Conservation (phyloP, 768 basidiomycete genomes). For the Botryobasidium botryosum region DNA sequence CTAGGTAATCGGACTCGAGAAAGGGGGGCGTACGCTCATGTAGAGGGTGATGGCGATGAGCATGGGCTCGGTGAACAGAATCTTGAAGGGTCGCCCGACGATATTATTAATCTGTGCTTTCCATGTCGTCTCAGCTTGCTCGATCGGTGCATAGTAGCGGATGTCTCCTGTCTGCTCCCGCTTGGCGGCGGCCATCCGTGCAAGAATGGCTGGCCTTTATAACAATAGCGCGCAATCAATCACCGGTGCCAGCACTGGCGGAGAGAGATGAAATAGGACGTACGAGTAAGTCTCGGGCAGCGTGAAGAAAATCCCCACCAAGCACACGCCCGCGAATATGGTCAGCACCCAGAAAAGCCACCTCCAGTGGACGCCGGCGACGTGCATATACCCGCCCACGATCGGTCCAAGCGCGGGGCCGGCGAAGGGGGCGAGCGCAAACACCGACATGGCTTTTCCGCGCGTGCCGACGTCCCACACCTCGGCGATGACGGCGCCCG, state of each 20-base stretch:
- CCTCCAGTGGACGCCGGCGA: too few relatives aligned
- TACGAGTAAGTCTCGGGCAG: conserved; percentile 15
- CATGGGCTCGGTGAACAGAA: conserved; percentile 17
- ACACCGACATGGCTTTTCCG: conserved; percentile 14
- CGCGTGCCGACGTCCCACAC: conserved; percentile 15
- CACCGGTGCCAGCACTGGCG: too few relatives aligned
- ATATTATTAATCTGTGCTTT: conserved; percentile 12
- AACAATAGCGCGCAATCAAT: too few relatives aligned
- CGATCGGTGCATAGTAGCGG: neutral
- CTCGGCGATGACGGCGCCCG: conserved; percentile 15
- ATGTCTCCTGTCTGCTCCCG: conserved; percentile 17
- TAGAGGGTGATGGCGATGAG: conserved; percentile 14
- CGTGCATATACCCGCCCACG: too few relatives aligned
- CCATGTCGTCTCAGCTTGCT: too few relatives aligned
- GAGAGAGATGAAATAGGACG: neutral
- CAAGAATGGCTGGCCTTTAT: conserved; percentile 10
- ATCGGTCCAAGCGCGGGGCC: conserved; percentile 16
- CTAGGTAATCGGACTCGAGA: too few relatives aligned
- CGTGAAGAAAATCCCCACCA: conserved; percentile 6
- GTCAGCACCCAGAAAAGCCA: conserved; percentile 16
- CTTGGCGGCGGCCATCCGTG: conserved; percentile 11
- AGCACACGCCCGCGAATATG: conserved; percentile 12
- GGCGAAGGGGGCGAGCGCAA: conserved; percentile 11
- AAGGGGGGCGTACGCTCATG: neutral
- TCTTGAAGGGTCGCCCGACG: conserved; percentile 14